Evolutionary conservation across 805 yeast species (phyloP), one percentile per base, ranked within the genome.

Genomic region (Hanseniaspora guilliermondii): DNA sequence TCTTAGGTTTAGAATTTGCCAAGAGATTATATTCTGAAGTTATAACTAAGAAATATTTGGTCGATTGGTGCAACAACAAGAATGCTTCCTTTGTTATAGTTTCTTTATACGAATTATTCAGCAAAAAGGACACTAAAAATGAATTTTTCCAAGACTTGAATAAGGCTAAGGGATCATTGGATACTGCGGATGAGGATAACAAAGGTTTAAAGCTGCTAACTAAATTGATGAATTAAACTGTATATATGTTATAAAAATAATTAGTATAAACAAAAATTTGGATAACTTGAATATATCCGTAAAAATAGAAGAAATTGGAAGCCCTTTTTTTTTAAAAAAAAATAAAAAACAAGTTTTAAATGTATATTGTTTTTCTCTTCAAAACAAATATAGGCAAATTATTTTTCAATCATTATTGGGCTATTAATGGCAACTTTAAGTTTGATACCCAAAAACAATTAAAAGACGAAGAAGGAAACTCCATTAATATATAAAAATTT

Each of bases 41-140:
- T 36, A 76, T 83, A 17, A 73, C 75, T 57, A 61, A 65, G 7
- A 74, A 73, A 33, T 74, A 77, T 53, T 68, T 86, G 37, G 70
- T 69, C 37, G 73, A 70, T 56, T 91, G 97, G 97, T 76, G 83
- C 45, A 77, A 77, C 58, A 73, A 76, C 39, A 76, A 78, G 42
- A 75, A 75, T 55, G 86, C 93, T 40, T 79, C 95, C 17, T 91
- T 91, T 64, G 85, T 87, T 17, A 73, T 89, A 53, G 89, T 87
- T 49, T 79, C 95, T 0, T 69, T 87, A n/a, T 76, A 74, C 60
- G 97, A 91, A 69, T 76, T 76, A 30, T 72, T 84, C 61, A 25
- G 17, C 17, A 69, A 71, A 49, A 73, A 71, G 3, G 71, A 70
- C 49, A 69, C 72, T 46, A 73, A 76, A 35, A 70, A 71, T 41